A percentile compares a stretch with the other conserved stretches of the same genome.
Evolutionary conservation across 805 yeast genomes (phyloP).

Genomic region (Pichia exigua): DNA sequence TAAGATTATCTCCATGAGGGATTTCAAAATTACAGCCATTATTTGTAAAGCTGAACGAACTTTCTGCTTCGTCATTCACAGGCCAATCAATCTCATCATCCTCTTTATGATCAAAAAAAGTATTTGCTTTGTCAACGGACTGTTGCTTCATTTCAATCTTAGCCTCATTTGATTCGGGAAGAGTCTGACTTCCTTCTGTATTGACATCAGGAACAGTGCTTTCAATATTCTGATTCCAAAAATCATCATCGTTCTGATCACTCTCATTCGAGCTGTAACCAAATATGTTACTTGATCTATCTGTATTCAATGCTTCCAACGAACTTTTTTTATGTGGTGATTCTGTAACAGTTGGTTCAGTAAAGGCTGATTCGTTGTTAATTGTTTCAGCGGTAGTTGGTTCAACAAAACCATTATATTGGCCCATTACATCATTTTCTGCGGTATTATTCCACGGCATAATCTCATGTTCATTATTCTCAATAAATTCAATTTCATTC

Average conservation of each 20-base stretch:
- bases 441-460: constrained; percentile 8
- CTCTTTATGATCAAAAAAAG: neutral
- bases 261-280: neutral
- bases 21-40: neutral
- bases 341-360: neutral
- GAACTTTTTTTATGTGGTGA: neutral
- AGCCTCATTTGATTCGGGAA: neutral
- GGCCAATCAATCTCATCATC: neutral
- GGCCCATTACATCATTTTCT: constrained; percentile 4
- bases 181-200: neutral
- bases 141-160: neutral
- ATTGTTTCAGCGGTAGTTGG: neutral
- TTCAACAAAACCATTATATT: neutral
- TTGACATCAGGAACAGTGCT: neutral
- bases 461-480: neutral
- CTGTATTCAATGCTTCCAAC: neutral
- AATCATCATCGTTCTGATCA: neutral
- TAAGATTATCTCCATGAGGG: neutral
- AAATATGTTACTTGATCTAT: neutral
- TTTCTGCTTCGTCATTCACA: neutral
- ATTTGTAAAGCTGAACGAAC: neutral
- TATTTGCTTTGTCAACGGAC: neutral
- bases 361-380: neutral
- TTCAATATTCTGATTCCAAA: neutral
- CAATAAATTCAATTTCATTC: neutral